Base-by-base conservation (phyloP, 208 protist species). In the Trypanosoma avium region DNA sequence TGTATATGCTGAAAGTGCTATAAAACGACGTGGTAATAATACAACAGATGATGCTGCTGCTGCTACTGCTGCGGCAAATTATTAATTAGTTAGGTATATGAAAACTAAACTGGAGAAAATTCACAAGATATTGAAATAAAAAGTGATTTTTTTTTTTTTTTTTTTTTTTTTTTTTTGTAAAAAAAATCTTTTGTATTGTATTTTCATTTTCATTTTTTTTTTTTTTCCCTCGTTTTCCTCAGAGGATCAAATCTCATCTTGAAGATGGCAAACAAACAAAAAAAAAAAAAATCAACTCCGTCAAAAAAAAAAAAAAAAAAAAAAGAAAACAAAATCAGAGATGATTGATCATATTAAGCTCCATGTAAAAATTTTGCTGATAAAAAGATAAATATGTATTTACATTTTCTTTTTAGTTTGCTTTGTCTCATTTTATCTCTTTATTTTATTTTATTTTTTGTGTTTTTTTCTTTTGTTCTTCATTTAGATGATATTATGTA, bases 1-100 rank as follows among this genome's bases (percentile, higher is more conserved):
- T 45, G 75, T 92, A 10, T 95, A 93, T 64, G 78, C 65, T 22
- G 74, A 66, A 19, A 77, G 59, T 17, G 73, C 73, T 24, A 70
- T 56, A 2, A 63, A 32, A 40, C 66, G 66, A 10, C 29, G 9
- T 9, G 21, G 22, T 2, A 24, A 55, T 8, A 40, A 2, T 36
- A 21, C 10, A 33, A 4, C 30, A 19, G 13, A 3, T 27, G 22
- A 55, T 55, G 27, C 26, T 3, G 6, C 33, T 32, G 0, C 38
- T 48, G 35, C 36, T 47, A 38, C 33, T 30, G 40, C 35, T 17
- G 33, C 21, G 19, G 33, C 40, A n/a, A 13, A 10, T 33, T 38
- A 12, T 43, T 59, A 27, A 19, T 27, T n/a, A n/a, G 36, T 29
- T 6, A 50, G 22, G 10, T 50, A 30, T 50, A 30, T 50, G n/a